These are phyloP conservation scores for Suaeda aralocaspica DNA, from an alignment of 148 eudicot genomes.

Conservation along the genomic window DNA sequence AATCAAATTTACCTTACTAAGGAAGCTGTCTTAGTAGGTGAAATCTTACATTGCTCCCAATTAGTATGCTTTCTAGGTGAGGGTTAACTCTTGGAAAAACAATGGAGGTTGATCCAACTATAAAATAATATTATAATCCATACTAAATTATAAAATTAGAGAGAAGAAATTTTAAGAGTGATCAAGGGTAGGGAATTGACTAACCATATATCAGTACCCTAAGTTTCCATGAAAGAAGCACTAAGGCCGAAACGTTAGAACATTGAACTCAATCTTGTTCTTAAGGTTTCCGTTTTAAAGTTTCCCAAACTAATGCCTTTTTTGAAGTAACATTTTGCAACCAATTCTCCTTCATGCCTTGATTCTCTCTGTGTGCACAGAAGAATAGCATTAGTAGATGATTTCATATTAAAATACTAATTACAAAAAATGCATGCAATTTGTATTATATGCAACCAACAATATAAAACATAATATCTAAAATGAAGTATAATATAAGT, in stretches of 20 bases:
- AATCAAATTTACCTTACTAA: conserved; percentile 62
- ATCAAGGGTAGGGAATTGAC: neutral
- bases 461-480: too few relatives aligned
- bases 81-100: conserved; percentile 46
- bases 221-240: conserved; percentile 24
- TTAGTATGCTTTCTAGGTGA: conserved; percentile 59
- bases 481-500: too few relatives aligned
- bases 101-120: conserved; percentile 53
- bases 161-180: too few relatives aligned
- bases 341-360: conserved; percentile 52
- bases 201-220: conserved; percentile 61
- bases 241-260: conserved; percentile 51
- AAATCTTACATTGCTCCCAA: conserved; percentile 58
- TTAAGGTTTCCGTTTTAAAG: conserved; percentile 52
- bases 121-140: neutral
- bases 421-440: too few relatives aligned
- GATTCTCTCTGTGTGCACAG: conserved; percentile 50
- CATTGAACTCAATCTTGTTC: conserved; percentile 67
- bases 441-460: too few relatives aligned
- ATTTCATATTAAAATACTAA: too few relatives aligned
- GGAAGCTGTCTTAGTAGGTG: conserved; percentile 52
- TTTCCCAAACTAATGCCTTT: conserved; percentile 76
- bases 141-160: neutral
- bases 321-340: conserved; percentile 62
- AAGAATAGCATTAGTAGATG: too few relatives aligned